Percentiles rank a stretch among this genome's conserved stretches.
phyloP scores from a whole-genome alignment of 2,329 filamentous ascomycete genomes.

The Tolypocladium inflatum region DNA sequence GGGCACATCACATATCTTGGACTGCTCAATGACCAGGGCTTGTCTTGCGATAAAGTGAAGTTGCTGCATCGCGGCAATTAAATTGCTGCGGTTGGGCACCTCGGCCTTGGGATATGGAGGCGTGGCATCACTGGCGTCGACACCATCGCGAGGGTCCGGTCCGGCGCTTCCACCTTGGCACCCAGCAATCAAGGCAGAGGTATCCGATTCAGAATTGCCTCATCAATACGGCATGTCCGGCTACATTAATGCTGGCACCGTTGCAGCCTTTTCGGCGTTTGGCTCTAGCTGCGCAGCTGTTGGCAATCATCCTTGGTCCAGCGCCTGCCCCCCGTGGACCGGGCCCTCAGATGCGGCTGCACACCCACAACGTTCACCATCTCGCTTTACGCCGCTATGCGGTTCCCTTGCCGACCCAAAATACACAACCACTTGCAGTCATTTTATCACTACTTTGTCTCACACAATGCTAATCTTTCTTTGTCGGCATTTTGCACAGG shows the following conservation, averaged over 20 bases:
- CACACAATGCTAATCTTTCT: neutral
- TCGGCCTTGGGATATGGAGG: neutral
- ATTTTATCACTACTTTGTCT: neutral
- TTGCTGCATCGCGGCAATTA: constrained; percentile 2
- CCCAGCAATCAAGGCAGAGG: neutral
- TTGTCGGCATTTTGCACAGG: neutral
- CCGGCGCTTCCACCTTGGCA: neutral
- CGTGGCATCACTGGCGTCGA: neutral
- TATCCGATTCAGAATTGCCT: neutral
- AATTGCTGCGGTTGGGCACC: neutral
- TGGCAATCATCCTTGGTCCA: neutral
- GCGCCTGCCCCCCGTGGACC: neutral
- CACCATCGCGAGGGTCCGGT: neutral
- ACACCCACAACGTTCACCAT: neutral
- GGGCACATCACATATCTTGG: constrained; percentile 6
- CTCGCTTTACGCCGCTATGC: neutral
- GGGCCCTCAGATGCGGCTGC: neutral
- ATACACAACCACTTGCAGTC: neutral
- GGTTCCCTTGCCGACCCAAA: neutral
- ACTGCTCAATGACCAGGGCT: constrained; percentile 1
- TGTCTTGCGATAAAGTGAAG: constrained; percentile 5
- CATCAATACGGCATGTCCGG: neutral
- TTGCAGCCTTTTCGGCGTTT: neutral
- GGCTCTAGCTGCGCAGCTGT: neutral
- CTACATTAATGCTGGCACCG: neutral